Evolutionary conservation across 176 grass and related monocot genomes (phyloP).

Genomic region (Thinopyrum elongatum): DNA sequence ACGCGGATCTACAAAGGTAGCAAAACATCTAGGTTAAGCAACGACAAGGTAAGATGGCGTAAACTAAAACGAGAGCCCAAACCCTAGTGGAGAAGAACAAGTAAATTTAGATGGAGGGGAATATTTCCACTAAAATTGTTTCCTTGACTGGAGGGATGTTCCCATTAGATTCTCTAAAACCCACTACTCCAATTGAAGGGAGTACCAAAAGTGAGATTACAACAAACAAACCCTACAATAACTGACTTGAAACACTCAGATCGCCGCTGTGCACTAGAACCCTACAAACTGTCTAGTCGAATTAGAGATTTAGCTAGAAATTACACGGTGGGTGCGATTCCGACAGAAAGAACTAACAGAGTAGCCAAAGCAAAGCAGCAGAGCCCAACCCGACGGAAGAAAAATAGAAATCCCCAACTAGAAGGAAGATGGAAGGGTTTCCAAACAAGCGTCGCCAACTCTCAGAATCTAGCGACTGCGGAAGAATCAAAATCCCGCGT

Average conservation of each 20-base stretch:
- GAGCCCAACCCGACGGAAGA: not conserved
- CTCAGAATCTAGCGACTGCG: not conserved
- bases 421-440: not conserved
- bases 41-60: not conserved
- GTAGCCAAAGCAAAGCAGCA: not conserved
- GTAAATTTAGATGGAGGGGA: not conserved
- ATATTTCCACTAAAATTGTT: not conserved
- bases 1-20: not conserved
- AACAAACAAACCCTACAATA: not conserved
- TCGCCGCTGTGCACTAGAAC: conserved; percentile 16
- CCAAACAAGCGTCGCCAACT: conserved; percentile 10
- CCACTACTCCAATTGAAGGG: not conserved
- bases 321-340: not conserved
- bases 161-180: too few relatives aligned
- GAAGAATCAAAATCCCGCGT: not conserved
- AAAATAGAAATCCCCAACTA: not conserved
- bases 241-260: conserved; percentile 6
- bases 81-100: not conserved
- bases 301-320: conserved; percentile 12
- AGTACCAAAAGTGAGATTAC: not conserved
- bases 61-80: not conserved
- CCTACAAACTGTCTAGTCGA: not conserved
- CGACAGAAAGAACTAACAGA: not conserved
- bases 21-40: not conserved
- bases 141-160: not conserved